Conservation (phyloP, 2,329 filamentous ascomycete species). For the Pseudonectria buxi region DNA sequence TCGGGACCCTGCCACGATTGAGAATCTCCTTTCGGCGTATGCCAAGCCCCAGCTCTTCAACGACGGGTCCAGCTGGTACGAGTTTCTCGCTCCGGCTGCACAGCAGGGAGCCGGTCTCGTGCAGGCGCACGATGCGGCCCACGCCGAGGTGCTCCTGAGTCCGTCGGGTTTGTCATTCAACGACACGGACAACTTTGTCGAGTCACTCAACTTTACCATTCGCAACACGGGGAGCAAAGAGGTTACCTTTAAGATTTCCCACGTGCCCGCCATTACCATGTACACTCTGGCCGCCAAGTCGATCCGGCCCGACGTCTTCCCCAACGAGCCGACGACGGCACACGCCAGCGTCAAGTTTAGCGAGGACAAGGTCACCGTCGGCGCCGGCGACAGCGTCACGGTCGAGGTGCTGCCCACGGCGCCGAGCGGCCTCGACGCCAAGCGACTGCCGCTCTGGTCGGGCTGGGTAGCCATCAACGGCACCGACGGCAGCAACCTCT, state of each 20-base stretch:
- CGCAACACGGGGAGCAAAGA: slow-evolving; percentile 44
- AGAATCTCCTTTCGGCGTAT: slow-evolving; percentile 43
- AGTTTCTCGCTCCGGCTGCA: slow-evolving; percentile 44
- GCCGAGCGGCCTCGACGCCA: slow-evolving; percentile 29
- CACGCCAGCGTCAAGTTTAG: slow-evolving; percentile 38
- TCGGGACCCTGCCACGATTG: slow-evolving; percentile 42
- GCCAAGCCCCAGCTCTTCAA: slow-evolving; percentile 45
- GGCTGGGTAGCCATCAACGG: slow-evolving; percentile 36
- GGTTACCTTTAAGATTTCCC: slow-evolving; percentile 45
- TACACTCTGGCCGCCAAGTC: slow-evolving; percentile 38
- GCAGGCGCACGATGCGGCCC: slow-evolving; percentile 53
- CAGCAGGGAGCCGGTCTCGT: slow-evolving; percentile 57
- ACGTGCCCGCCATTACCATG: slow-evolving; percentile 44
- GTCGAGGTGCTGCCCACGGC: slow-evolving; percentile 40
- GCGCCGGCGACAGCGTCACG: slow-evolving; percentile 34
- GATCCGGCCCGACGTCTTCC: slow-evolving; percentile 36
- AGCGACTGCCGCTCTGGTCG: slow-evolving; percentile 35
- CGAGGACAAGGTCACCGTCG: slow-evolving; percentile 36
- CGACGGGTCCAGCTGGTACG: slow-evolving; percentile 29
- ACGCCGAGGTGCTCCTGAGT: slow-evolving; percentile 45
- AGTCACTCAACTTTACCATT: slow-evolving; percentile 46
- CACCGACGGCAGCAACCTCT: slow-evolving; percentile 30
- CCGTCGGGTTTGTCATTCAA: slow-evolving; percentile 57
- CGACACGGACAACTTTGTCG: slow-evolving; percentile 51
- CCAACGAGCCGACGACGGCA: slow-evolving; percentile 35